Evolutionary conservation across 192 early-diverging fungal genomes (phyloP), one percentile per base, ranked within the genome.

Genomic region (Ramicandelaber brevisporus): DNA sequence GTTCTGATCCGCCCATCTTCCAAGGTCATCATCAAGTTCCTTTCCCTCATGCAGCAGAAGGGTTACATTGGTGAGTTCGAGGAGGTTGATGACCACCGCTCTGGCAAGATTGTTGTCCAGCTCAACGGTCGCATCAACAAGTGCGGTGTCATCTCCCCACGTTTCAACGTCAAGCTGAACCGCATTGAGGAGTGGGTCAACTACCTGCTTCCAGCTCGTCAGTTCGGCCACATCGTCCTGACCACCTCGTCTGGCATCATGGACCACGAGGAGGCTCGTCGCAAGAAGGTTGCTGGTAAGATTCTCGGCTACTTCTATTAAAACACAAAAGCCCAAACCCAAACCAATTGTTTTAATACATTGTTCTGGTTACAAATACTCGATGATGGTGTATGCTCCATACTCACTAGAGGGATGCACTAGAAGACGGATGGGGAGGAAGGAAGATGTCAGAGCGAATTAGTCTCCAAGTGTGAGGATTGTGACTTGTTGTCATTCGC

Each of bases 31-130:
- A 67, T 90, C 68, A 88, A 87, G 71, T 97, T 97, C 73, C 63
- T 97, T 28, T 78, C 81, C 38, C 84, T 92, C 42, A 97, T 97
- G 87, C 92, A 92, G 68, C 78, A 81, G 65, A 83, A 92, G 56
- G 85, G 85, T 38, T 97, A 97, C 70, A 90, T 97, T 63, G 87
- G 87, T 46, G 92, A 92, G 61, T 92, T 97, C 41, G 92, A 97
- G 60, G 79, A 82, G 56, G 72, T 97, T 41, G 85, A 97, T 58
- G 87, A 97, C 58, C 85, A 88, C 61, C 83, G 85, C 41, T 72
- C 78, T 41, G 85, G 82, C 55, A 92, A 92, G 78, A 85, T 97
- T 41, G 80, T 97, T 26, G 70, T 97, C 45, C 92, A 97, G 63
- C 78, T 97, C 37, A 85, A 76, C 44, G 87, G 92, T 43, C 87